Percentiles rank a stretch among this genome's conserved stretches.
phyloP scores from a whole-genome alignment of 176 grass and related monocot genomes.

The Guadua angustifolia region DNA sequence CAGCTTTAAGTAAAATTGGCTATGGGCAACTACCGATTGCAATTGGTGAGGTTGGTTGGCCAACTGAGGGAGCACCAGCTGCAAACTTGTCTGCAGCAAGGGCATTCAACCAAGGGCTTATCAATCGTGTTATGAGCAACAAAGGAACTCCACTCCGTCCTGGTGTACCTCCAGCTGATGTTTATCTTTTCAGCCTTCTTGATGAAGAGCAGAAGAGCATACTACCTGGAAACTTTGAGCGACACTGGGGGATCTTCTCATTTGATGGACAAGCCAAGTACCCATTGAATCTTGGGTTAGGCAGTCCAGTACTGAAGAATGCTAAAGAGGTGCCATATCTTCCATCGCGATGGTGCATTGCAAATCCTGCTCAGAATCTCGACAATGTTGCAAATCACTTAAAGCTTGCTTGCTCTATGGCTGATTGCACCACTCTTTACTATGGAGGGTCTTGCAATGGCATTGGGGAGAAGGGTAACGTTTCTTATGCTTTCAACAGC shows the following conservation, averaged over 20 bases:
- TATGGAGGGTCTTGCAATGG: conserved; percentile 83
- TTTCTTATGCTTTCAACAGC: conserved; percentile 95
- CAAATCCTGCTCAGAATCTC: conserved; percentile 59
- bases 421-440: conserved; percentile 82
- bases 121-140: conserved; percentile 71
- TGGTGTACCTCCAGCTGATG: conserved; percentile 71
- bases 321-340: conserved; percentile 84
- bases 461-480: conserved; percentile 81
- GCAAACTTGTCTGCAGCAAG: conserved; percentile 90
- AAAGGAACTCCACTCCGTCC: conserved; percentile 86
- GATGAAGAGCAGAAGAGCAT: conserved; percentile 86
- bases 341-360: conserved; percentile 82
- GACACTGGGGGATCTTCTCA: conserved; percentile 94
- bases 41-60: conserved; percentile 94
- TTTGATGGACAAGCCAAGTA: conserved; percentile 98
- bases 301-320: conserved; percentile 69
- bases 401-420: conserved; percentile 74
- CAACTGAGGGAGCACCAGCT: conserved; percentile 84
- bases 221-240: conserved; percentile 86
- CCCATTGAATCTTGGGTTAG: conserved; percentile 75
- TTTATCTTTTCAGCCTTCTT: conserved; percentile 89
- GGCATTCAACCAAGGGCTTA: conserved; percentile 89
- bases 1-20: conserved; percentile 82
- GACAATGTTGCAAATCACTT: conserved; percentile 64
- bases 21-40: conserved; percentile 78